Base-by-base conservation (phyloP, 352 stramenopile species). In the Pythium dissotocum region DNA sequence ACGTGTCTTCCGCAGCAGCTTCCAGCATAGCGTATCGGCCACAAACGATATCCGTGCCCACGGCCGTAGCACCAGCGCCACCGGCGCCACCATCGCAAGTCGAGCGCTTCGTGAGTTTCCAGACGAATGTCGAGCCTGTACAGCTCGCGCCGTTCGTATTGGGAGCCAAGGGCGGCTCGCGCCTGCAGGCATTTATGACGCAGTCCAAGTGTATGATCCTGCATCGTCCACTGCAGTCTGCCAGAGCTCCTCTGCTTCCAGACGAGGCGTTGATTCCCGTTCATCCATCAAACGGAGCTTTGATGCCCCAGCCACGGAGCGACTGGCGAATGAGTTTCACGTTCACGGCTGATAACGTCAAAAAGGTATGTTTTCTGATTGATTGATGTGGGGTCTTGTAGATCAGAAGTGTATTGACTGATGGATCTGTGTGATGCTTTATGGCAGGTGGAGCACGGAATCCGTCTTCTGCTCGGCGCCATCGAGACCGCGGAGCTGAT, bases 161-260 rank as follows among this genome's bases (percentile, higher is more conserved):
- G 26, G 81, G 84, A 7, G 65, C 70, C 0, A 80, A 79, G 24
- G 73, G 76, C 30, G 63, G 55, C 26, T 69, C 69, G n/a, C 80
- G 83, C 10, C 70, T 92, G 21, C 81, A 88, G n/a, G 71, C 63
- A 16, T 76, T 90, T 51, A 89, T 90, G 80, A 72, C 73, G 35
- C 77, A 79, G 49, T 75, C 80, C 21, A 78, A 84, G 26, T 89
- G 80, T 63, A 79, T 70, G 13, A 89, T 92, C 32, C 69, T 69
- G 21, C 75, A 88, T 62, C 76, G 70, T 16, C 70, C 79, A 32
- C 58, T 21, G n/a, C 44, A 18, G 13, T 46, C 63, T 18, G 63
- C 46, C 0, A 13, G 26, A 13, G 24, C 14, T 9, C 26, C 7
- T 2, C 21, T 53, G 16, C 21, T 26, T 6, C 7, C 53, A 0